Evolutionary conservation across 208 protist genomes (phyloP).

Genomic region (Leishmania martiniquensis): DNA sequence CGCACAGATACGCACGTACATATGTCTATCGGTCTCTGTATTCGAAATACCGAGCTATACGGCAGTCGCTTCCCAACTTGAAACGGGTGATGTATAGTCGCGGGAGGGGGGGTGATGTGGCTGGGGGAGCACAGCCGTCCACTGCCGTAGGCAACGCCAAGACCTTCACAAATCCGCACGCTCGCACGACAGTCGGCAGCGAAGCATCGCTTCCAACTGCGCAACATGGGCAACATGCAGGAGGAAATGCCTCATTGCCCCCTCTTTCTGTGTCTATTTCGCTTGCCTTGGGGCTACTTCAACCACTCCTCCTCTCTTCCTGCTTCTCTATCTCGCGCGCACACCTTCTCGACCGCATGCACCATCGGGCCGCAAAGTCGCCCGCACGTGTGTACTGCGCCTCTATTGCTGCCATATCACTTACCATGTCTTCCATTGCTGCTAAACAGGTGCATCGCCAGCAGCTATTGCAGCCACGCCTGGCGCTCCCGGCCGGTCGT

Average conservation of each 20-base stretch:
- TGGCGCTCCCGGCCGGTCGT: conserved; percentile 70
- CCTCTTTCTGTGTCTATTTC: neutral
- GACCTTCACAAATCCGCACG: neutral
- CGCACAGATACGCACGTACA: neutral
- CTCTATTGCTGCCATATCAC: neutral
- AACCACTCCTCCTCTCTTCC: neutral
- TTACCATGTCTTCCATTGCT: conserved; percentile 39
- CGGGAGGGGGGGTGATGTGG: too few relatives aligned
- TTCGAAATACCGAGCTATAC: neutral
- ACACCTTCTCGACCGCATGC: neutral
- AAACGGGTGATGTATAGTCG: neutral
- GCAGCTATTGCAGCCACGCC: conserved; percentile 68
- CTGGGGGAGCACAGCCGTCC: neutral
- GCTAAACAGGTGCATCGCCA: conserved; percentile 73
- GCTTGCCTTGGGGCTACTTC: neutral
- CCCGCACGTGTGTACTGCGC: too few relatives aligned
- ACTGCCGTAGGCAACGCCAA: neutral
- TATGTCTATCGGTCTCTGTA: neutral
- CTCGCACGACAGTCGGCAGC: neutral
- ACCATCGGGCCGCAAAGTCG: neutral
- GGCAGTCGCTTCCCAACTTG: neutral
- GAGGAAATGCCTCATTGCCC: neutral
- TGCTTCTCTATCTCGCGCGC: neutral
- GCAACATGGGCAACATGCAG: neutral
- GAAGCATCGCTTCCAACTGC: neutral